Base-by-base conservation (phyloP, 768 basidiomycete species). In the Rhodotorula kratochvilovae region DNA sequence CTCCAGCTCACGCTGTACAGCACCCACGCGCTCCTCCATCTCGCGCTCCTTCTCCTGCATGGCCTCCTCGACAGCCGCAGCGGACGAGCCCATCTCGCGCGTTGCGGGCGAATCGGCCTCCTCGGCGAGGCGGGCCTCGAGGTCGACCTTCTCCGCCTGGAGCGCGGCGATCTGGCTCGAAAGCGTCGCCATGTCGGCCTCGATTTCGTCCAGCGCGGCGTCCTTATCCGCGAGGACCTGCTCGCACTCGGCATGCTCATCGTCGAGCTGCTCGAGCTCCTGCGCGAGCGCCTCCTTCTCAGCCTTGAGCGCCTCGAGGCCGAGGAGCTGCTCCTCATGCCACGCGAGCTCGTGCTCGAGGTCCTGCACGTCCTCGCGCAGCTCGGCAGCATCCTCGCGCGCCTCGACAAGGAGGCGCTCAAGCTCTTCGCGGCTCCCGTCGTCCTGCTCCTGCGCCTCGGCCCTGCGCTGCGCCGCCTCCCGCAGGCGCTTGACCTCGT, bases 271-370 rank as follows among this genome's bases (percentile, higher is more conserved):
- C 45, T 65, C 56, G n/a, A 62, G 48, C 39, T 71, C 60, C n/a
- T 51, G 43, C 27, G 48, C 64, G 7, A 54, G 51, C 15, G 13
- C 25, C 25, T 63, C 45, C 13, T 50, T 35, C 53, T 46, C 53
- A 5, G 19, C 67, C 39, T 12, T 25, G 27, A 56, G 21, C 33
- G 48, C 35, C 39, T 62, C 63, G 19, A 48, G 7, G 35, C 56
- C 45, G 35, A 42, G 55, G 6, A 56, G 50, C 65, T 36, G 53
- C 54, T 71, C 70, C 56, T 71, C 70, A 17, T 42, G 25, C 36
- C n/a, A 67, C 35, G 70, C 70, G 15, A 71, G 50, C 51, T 71
- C 70, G 50, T 58, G 45, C 65, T 71, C 70, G 16, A 53, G 29
- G 27, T 72, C 71, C 4, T 50, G 63, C 35, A 43, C 17, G 19